Evolutionary conservation across 768 basidiomycete species (phyloP).

Genomic region (Lentinula raphanica): DNA sequence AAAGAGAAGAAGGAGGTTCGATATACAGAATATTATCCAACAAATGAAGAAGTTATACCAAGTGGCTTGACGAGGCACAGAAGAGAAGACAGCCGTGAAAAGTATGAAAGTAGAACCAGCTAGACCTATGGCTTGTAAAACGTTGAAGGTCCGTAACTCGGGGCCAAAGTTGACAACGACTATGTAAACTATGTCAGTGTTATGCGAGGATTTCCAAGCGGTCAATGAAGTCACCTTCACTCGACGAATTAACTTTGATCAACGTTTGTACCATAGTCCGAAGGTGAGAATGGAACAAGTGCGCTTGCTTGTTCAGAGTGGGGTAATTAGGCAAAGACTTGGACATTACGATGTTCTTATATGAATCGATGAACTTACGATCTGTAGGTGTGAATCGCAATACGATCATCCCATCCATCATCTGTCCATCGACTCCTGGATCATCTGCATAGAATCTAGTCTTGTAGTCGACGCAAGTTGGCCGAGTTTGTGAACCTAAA

Average conservation of each 20-base stretch:
- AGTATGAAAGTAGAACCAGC: conserved; percentile 20
- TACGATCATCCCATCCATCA: no score
- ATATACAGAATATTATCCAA: conserved; percentile 31
- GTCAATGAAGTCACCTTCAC: neutral
- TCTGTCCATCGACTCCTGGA: no score
- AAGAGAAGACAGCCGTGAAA: conserved; percentile 22
- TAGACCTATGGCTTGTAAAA: conserved; percentile 24
- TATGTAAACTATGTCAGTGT: neutral
- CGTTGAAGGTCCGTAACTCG: conserved; percentile 17
- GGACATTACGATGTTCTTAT: no score
- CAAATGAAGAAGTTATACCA: conserved; percentile 32
- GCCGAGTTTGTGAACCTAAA: no score
- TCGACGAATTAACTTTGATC: neutral
- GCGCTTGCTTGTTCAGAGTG: no score
- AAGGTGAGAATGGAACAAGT: no score
- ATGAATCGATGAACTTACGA: no score
- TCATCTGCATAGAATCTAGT: no score
- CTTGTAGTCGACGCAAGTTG: no score
- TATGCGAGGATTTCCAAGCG: neutral
- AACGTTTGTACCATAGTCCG: neutral
- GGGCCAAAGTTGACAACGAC: neutral
- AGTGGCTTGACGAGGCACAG: conserved; percentile 24
- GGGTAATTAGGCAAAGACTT: no score
- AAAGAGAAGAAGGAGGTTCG: conserved; percentile 28
- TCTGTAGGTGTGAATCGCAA: no score